Evolutionary conservation across 257 asterid genomes (phyloP).

Genomic region (Anisodus tanguticus): DNA sequence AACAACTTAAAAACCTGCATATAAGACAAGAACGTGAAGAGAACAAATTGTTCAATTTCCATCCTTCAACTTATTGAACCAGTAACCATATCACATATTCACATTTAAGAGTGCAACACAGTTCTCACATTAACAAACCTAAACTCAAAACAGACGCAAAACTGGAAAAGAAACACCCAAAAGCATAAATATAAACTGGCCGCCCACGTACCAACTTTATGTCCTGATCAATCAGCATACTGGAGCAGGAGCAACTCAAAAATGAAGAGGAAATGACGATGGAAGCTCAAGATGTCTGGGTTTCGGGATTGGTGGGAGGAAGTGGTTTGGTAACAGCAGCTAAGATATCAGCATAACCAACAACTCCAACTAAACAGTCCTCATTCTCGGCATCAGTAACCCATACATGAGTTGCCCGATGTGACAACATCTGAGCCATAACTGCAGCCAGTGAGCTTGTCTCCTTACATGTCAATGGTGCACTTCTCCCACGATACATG

Average conservation of each 20-base stretch:
- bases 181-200: neutral
- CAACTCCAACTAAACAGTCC: conserved; percentile 81
- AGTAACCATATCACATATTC: conserved; percentile 22
- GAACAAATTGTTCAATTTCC: conserved; percentile 8
- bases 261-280: neutral
- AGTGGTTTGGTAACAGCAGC: conserved; percentile 79
- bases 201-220: neutral
- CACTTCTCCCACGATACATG: conserved; percentile 90
- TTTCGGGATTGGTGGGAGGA: conserved; percentile 48
- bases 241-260: neutral
- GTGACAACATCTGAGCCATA: conserved; percentile 98
- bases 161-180: conserved; percentile 8
- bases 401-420: conserved; percentile 94
- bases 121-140: conserved; percentile 18
- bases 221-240: neutral
- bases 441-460: conserved; percentile 92
- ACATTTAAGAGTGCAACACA: conserved; percentile 20
- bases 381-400: conserved; percentile 81
- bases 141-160: conserved; percentile 23
- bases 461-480: conserved; percentile 84
- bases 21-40: neutral
- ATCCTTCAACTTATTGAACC: conserved; percentile 7
- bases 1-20: neutral
- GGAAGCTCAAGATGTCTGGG: conserved; percentile 41
- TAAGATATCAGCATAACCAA: conserved; percentile 86